Conservation (phyloP, 768 basidiomycete genomes). For the Lanmaoa pseudosensibilis region DNA sequence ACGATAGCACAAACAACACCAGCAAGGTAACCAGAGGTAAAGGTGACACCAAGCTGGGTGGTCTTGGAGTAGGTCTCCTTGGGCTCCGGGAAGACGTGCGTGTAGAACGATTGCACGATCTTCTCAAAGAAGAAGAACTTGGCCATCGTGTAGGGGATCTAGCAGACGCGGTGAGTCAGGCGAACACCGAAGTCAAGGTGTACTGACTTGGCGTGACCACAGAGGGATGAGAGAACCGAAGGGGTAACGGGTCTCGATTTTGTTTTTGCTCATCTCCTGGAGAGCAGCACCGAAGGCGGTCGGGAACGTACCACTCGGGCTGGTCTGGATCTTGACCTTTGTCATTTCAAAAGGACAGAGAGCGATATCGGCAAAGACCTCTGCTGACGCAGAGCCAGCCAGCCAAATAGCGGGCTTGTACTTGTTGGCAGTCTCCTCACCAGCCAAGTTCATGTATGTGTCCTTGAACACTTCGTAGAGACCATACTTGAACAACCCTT, state of each 20-base stretch:
- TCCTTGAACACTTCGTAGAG: constrained; percentile 98
- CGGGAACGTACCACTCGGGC: constrained; percentile 73
- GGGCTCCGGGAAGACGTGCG: constrained; percentile 77
- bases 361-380: constrained; percentile 93
- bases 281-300: constrained; percentile 69
- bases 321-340: constrained; percentile 89
- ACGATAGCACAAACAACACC: constrained; percentile 95
- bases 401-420: constrained; percentile 93
- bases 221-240: constrained; percentile 83
- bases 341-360: constrained; percentile 94
- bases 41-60: constrained; percentile 87
- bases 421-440: constrained; percentile 73
- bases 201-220: constrained; percentile 81
- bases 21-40: constrained; percentile 89
- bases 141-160: constrained; percentile 99
- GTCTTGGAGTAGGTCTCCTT: constrained; percentile 77
- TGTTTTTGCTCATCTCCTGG: constrained; percentile 65
- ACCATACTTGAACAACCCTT: constrained; percentile 98
- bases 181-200: background rate
- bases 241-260: constrained; percentile 73
- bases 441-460: constrained; percentile 82
- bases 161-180: background rate
- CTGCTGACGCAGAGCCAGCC: constrained; percentile 89
- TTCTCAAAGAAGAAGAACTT: constrained; percentile 97
- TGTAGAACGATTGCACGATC: constrained; percentile 85